Base-by-base conservation (phyloP, 345 rosid species). In the Microthlaspi erraticum region DNA sequence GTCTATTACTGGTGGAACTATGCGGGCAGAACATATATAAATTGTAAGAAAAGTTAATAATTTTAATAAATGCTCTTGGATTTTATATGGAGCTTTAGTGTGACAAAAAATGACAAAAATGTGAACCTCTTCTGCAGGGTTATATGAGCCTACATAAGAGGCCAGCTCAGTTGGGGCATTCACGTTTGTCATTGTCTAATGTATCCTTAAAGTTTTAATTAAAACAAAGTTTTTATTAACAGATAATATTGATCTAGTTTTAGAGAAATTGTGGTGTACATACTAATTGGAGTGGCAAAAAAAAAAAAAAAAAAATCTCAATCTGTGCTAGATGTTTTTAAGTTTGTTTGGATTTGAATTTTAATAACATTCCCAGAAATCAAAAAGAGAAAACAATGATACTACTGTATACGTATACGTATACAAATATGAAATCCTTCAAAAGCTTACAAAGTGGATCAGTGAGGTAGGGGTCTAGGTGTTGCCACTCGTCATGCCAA, bases 51-150 rank as follows among this genome's bases (percentile, higher is more conserved):
- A 63, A 7, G 29, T 13, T 34, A 46, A 50, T 17, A 6, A 39
- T 38, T 17, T 9, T 29, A 32, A 34, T 56, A 38, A 36, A 56
- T 64, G 72, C 5, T 41, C 38, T 73, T 73, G 67, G 66, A 49
- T 29, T 66, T 73, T 73, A 19, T 10, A 39, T 14, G 32, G 48
- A 66, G 42, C 43, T 57, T 66, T 49, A 55, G 65, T 73, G 65
- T 73, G 58, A 4, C 66, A 56, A 57, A 57, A 46, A 64, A 46
- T 64, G 66, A 65, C 71, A 66, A 66, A 65, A 39, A 66, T 57
- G 67, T 48, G 67, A 73, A 53, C 72, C 36, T 36, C 31, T 62
- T 57, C 65, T 65, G 66, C 71, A 64, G 50, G 36, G 48, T 65
- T 38, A 32, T 46, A 73, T 57, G 64, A 73, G 60, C 36, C 64